Percentiles rank a stretch among this genome's conserved stretches.
phyloP scores from a whole-genome alignment of 495 filamentous ascomycete genomes.

The Xylaria nigripes region DNA sequence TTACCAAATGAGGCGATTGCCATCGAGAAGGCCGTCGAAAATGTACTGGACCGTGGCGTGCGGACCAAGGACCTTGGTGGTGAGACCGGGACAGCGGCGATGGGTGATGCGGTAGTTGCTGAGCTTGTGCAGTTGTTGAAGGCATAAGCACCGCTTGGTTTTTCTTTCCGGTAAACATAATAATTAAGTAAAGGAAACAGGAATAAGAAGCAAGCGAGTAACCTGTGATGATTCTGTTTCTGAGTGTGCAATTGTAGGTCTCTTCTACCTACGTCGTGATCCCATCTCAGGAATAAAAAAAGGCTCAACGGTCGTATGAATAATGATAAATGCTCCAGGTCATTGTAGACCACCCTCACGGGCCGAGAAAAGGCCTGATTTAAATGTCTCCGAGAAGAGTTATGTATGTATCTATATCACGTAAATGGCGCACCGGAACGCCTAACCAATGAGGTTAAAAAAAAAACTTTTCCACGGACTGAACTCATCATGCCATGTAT shows the following conservation, averaged over 20 bases:
- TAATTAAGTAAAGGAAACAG: neutral
- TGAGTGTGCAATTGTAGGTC: too few relatives aligned
- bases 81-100: constrained; percentile 52
- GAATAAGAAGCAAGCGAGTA: too few relatives aligned
- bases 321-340: too few relatives aligned
- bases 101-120: constrained; percentile 72
- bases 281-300: too few relatives aligned
- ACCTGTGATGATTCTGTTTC: neutral
- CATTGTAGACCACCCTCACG: too few relatives aligned
- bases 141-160: constrained; percentile 10
- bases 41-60: constrained; percentile 64
- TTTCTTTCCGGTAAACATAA: neutral
- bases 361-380: too few relatives aligned
- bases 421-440: neutral
- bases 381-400: too few relatives aligned
- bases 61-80: constrained; percentile 78
- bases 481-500: neutral
- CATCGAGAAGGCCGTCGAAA: constrained; percentile 73
- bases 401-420: neutral
- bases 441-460: neutral
- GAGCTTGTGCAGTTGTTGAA: constrained; percentile 54
- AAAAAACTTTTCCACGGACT: neutral
- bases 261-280: too few relatives aligned
- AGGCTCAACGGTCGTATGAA: too few relatives aligned
- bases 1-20: constrained; percentile 62